Evolutionary conservation across 2,329 filamentous ascomycete genomes (phyloP).

Genomic region (Lachnellula willkommii): DNA sequence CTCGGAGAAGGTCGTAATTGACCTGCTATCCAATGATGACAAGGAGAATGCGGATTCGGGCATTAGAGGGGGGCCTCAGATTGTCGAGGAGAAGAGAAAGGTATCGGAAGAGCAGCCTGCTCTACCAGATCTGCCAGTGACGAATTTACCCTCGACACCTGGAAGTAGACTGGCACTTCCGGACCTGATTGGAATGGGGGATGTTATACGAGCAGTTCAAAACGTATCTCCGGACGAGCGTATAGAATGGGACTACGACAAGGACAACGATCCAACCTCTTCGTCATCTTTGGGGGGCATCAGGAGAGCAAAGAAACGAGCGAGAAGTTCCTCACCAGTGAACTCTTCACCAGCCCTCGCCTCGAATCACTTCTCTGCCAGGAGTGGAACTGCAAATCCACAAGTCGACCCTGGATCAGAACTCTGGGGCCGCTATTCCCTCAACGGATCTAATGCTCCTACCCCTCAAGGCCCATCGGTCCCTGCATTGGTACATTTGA

Average conservation of each 20-base stretch:
- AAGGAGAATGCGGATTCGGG: conserved; percentile 24
- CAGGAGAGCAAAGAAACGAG: conserved; percentile 51
- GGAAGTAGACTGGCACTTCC: conserved; percentile 51
- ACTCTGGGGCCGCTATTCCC: conserved; percentile 70
- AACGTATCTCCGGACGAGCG: conserved; percentile 55
- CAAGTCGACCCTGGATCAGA: conserved; percentile 68
- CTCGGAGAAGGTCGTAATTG: conserved; percentile 16
- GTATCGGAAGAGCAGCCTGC: conserved; percentile 9
- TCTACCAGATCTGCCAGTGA: conserved; percentile 22
- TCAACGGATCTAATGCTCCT: conserved; percentile 35
- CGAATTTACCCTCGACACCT: conserved; percentile 40
- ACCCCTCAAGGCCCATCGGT: conserved; percentile 32
- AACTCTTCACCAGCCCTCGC: conserved; percentile 55
- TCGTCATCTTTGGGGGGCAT: conserved; percentile 45
- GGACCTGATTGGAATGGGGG: conserved; percentile 46
- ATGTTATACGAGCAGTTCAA: conserved; percentile 39
- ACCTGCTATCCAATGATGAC: conserved; percentile 21
- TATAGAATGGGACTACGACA: conserved; percentile 53
- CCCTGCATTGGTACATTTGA: conserved; percentile 58
- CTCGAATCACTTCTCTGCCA: conserved; percentile 31
- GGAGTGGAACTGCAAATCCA: conserved; percentile 47
- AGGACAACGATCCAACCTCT: conserved; percentile 37
- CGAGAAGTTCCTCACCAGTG: conserved; percentile 67
- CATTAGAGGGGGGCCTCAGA: background rate
- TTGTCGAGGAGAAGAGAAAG: background rate